Evolutionary conservation across 2,329 filamentous ascomycete genomes (phyloP), one percentile per base, ranked within the genome.

Genomic region (Sporothrix mexicana): DNA sequence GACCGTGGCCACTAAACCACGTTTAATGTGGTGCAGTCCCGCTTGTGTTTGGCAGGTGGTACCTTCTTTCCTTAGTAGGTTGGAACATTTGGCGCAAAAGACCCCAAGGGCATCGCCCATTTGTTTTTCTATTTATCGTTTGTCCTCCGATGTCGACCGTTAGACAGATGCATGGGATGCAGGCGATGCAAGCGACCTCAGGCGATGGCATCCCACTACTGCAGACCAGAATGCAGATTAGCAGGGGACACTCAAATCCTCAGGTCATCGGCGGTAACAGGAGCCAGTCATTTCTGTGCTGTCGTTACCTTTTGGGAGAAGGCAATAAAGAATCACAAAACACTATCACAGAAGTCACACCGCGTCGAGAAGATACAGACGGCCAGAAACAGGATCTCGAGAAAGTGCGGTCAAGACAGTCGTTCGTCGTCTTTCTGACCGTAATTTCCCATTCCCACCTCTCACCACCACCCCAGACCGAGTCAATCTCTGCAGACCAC

Each of bases 1-100:
- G 7, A n/a, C 13, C 55, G 8, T 36, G 57, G 57, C 57, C 57
- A 20, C 57, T 62, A 62, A 62, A 62, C 57, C 30, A 36, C 41
- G 15, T 43, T 43, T 43, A 30, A 30, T 8, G 4, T 45, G 36
- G 23, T 45, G 59, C n/a, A 43, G 45, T n/a, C 17, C 17, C 36
- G 59, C 17, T 62, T 62, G 59, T 43, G 36, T 62, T 61, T 62
- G 57, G 57, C 30, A 43, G 57, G 57, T 62, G 57, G 30, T 15
- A 36, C 17, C 15, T 43, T 30, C 57, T 62, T 6, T 6, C 30
- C 7, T 36, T 4, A 36, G 30, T 36, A 36, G 30, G 30, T 36
- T 6, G 30, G 30, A 7, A 36, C 30, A 6, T 36, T 36, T 36
- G 30, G 30, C 7, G 30, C 7, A 36, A 36, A 36, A 6, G 30